Evolutionary conservation across 768 basidiomycete genomes (phyloP).

Genomic region (Mycena vulgaris): DNA sequence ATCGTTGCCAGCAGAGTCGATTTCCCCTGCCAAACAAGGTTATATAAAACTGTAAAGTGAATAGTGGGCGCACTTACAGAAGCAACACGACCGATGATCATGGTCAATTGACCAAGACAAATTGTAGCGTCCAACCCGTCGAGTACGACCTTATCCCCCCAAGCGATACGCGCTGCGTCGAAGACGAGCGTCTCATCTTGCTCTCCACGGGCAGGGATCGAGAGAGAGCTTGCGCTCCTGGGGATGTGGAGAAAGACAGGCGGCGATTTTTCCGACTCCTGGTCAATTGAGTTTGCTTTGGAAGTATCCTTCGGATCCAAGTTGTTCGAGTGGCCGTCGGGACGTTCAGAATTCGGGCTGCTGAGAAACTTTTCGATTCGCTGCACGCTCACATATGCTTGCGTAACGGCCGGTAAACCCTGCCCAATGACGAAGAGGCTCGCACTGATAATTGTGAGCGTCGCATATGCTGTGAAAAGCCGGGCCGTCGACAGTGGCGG

Average conservation of each 20-base stretch:
- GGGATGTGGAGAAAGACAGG: slow-evolving; percentile 3
- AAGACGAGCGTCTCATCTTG: neutral
- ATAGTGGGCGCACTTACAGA: slow-evolving; percentile 8
- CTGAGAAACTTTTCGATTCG: slow-evolving; percentile 31
- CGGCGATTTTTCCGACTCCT: neutral
- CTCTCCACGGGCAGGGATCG: neutral
- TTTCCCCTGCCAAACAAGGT: slow-evolving; percentile 16
- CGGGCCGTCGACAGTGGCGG: slow-evolving; percentile 29
- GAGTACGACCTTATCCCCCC: slow-evolving; percentile 26
- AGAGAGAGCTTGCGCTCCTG: slow-evolving; percentile 1
- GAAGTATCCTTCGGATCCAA: neutral
- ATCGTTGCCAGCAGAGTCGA: slow-evolving; percentile 25
- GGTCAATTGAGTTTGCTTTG: neutral
- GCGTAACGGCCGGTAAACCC: slow-evolving; percentile 26
- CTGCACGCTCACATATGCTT: slow-evolving; percentile 32
- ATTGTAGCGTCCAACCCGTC: slow-evolving; percentile 19
- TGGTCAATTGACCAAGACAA: slow-evolving; percentile 16
- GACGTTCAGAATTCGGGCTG: slow-evolving; percentile 22
- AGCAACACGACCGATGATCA: slow-evolving; percentile 34
- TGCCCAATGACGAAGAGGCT: slow-evolving; percentile 31
- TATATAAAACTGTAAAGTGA: neutral
- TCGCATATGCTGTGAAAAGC: slow-evolving; percentile 34
- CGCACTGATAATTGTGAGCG: slow-evolving; percentile 29
- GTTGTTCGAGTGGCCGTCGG: neutral
- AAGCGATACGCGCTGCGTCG: slow-evolving; percentile 16